Evolutionary conservation across 768 basidiomycete genomes (phyloP).

Genomic region (Atractiella rhizophila): DNA sequence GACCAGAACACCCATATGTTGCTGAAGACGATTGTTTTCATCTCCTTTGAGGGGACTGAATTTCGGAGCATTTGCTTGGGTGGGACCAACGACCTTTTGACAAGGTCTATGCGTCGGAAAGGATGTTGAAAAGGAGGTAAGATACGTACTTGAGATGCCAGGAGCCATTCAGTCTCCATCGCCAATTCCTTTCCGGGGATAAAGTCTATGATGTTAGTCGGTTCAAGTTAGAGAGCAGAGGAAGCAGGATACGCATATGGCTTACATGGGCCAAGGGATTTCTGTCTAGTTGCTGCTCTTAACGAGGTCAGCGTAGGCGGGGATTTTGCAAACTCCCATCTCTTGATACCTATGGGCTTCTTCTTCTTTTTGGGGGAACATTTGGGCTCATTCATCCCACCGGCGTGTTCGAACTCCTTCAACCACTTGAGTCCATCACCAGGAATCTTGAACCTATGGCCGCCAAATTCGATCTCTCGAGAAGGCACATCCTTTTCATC

Average conservation of each 20-base stretch:
- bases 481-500: conserved; percentile 41
- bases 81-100: conserved; percentile 43
- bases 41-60: conserved; percentile 33
- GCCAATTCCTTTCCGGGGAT: too few relatives aligned
- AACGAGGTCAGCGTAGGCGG: too few relatives aligned
- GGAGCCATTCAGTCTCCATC: too few relatives aligned
- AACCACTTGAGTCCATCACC: conserved; percentile 36
- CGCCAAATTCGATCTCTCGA: conserved; percentile 49
- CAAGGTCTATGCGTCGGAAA: not conserved
- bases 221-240: too few relatives aligned
- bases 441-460: conserved; percentile 44
- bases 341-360: not conserved
- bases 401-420: conserved; percentile 31
- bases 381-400: not conserved
- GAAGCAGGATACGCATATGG: too few relatives aligned
- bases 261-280: too few relatives aligned
- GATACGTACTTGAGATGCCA: too few relatives aligned
- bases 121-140: not conserved
- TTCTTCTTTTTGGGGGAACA: not conserved
- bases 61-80: conserved; percentile 44
- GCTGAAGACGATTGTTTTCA: conserved; percentile 18
- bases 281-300: too few relatives aligned
- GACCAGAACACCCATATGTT: conserved; percentile 52
- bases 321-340: conserved; percentile 8
- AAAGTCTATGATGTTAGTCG: too few relatives aligned